phyloP scores from a whole-genome alignment of 768 basidiomycete species.

The Termitomyces bulborhizus region DNA sequence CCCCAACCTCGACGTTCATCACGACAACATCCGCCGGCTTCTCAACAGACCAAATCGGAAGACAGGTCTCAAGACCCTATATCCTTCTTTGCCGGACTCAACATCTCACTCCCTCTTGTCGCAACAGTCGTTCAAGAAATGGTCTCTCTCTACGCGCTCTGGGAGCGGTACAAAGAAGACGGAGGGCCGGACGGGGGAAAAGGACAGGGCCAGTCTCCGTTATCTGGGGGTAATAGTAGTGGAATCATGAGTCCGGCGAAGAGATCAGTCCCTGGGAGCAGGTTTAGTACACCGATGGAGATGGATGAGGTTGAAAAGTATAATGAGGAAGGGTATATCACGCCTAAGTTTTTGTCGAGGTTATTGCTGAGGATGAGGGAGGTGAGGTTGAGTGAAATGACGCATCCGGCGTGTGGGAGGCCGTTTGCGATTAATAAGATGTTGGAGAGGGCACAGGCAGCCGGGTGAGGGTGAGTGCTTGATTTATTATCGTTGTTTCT shows the following conservation, averaged over 20 bases:
- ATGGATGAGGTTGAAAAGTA: conserved; percentile 14
- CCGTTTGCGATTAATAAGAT: conserved; percentile 63
- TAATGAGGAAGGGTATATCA: conserved; percentile 35
- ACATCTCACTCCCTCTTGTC: conserved; percentile 77
- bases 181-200: conserved; percentile 27
- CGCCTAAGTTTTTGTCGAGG: conserved; percentile 49
- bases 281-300: conserved; percentile 24
- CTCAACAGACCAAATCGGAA: conserved; percentile 19
- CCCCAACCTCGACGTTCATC: conserved; percentile 51
- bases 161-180: conserved; percentile 79
- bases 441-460: conserved; percentile 66
- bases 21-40: conserved; percentile 28
- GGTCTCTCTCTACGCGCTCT: conserved; percentile 80
- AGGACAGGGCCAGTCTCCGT: conserved; percentile 23
- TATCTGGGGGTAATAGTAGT: conserved; percentile 14
- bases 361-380: conserved; percentile 67
- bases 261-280: conserved; percentile 19
- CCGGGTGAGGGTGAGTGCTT: conserved; percentile 27
- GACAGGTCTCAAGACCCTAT: conserved; percentile 59
- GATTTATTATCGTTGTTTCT: background rate
- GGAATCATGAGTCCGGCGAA: conserved; percentile 19
- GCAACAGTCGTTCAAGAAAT: conserved; percentile 89
- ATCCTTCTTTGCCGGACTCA: conserved; percentile 78
- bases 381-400: conserved; percentile 48
- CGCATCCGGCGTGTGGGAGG: conserved; percentile 41